Conservation (phyloP, 257 asterid species). For the Thymus mandschuricus region DNA sequence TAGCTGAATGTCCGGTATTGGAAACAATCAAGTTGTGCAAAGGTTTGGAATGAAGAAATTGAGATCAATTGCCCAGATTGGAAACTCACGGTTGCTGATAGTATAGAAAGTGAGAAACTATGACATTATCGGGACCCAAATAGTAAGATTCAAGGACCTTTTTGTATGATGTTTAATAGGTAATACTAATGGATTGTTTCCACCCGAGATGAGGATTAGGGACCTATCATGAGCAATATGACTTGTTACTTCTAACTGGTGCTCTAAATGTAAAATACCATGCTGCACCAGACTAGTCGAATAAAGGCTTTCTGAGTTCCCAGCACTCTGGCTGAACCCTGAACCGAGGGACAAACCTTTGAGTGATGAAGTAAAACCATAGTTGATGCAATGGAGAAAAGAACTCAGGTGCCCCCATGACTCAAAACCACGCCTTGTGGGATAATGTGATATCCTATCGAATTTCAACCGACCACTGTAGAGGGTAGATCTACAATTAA, state of each 20-base stretch:
- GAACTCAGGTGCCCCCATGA: conserved; percentile 30
- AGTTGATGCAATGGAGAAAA: conserved; percentile 36
- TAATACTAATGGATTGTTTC: conserved; percentile 73
- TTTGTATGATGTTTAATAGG: conserved; percentile 62
- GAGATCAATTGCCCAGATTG: conserved; percentile 38
- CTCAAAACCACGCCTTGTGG: conserved; percentile 40
- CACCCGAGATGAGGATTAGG: conserved; percentile 80
- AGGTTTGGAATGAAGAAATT: conserved; percentile 55
- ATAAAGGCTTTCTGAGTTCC: conserved; percentile 41
- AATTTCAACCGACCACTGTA: too few species aligned
- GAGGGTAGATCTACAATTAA: too few species aligned
- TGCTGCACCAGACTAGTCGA: conserved; percentile 50
- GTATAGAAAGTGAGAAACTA: conserved; percentile 65
- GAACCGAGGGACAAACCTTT: not conserved
- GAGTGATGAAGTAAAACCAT: conserved; percentile 26
- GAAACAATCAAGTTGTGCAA: conserved; percentile 39
- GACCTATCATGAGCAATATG: conserved; percentile 68
- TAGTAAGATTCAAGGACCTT: conserved; percentile 85
- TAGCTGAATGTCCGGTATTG: conserved; percentile 30
- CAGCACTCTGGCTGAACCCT: conserved; percentile 38
- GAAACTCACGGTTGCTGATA: conserved; percentile 43
- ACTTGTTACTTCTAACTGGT: conserved; percentile 59
- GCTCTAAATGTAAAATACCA: conserved; percentile 61
- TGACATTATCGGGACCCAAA: conserved; percentile 89
- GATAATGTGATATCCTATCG: too few species aligned